phyloP scores from a whole-genome alignment of 1,284 basidiomycete species.

The Jaminaea rosea region DNA sequence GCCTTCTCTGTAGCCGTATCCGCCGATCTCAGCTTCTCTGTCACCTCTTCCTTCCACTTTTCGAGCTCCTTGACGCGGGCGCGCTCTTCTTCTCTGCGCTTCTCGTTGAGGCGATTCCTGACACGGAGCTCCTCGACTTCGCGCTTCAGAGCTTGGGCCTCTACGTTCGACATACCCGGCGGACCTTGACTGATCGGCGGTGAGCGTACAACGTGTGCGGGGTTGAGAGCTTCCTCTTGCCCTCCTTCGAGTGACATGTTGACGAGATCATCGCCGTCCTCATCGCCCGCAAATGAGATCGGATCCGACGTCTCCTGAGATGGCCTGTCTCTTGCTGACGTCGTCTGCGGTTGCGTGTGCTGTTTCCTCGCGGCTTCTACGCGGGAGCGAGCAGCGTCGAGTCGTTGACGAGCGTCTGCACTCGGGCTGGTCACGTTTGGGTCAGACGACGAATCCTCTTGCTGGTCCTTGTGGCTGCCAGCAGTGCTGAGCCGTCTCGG shows the following conservation, averaged over 20 bases:
- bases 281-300: too few species aligned
- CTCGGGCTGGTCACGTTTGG: too few species aligned
- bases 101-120: constrained; percentile 75
- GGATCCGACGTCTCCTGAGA: too few species aligned
- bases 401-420: constrained; percentile 1
- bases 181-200: not conserved
- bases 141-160: constrained; percentile 20
- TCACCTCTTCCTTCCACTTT: constrained; percentile 1
- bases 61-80: constrained; percentile 61
- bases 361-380: not conserved
- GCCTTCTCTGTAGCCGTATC: not conserved
- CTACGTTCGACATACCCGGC: not conserved
- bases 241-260: not conserved
- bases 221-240: too few species aligned
- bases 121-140: constrained; percentile 61
- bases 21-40: constrained; percentile 2
- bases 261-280: not conserved
- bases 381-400: constrained; percentile 4
- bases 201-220: too few species aligned
- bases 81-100: constrained; percentile 74
- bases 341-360: too few species aligned
- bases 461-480: not conserved
- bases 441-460: too few species aligned
- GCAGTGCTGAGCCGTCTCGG: constrained; percentile 14
- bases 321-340: not conserved